Evolutionary conservation across 179 eudicot species (phyloP).

Genomic region (Drosera spatulata): DNA sequence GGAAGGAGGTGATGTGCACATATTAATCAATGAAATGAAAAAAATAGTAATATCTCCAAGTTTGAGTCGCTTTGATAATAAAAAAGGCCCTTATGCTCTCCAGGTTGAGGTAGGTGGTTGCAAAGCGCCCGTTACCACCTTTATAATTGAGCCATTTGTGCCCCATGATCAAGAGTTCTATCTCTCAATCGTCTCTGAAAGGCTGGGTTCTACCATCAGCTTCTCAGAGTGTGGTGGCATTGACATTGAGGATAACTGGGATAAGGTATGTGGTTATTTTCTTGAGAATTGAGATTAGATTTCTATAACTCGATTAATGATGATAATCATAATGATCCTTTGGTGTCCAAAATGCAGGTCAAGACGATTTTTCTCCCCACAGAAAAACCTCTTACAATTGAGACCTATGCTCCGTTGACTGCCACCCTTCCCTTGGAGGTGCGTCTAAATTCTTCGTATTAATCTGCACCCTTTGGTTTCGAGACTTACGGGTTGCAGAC

Average conservation of each 20-base stretch:
- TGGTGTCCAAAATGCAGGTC: slow-evolving; percentile 26
- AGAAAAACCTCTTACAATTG: slow-evolving; percentile 37
- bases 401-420: slow-evolving; percentile 55
- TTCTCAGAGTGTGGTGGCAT: slow-evolving; percentile 74
- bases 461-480: too few relatives aligned
- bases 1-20: slow-evolving; percentile 36
- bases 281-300: neutral
- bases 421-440: slow-evolving; percentile 72
- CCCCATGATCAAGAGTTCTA: slow-evolving; percentile 64
- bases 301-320: too few relatives aligned
- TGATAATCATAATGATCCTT: neutral
- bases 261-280: slow-evolving; percentile 29
- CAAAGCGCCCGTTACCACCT: slow-evolving; percentile 66
- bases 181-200: slow-evolving; percentile 53
- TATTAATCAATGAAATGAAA: too few relatives aligned
- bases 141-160: slow-evolving; percentile 60
- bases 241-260: slow-evolving; percentile 74
- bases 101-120: slow-evolving; percentile 75
- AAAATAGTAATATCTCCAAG: too few relatives aligned
- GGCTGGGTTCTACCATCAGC: slow-evolving; percentile 58
- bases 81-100: neutral
- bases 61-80: neutral
- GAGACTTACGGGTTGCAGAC: too few relatives aligned
- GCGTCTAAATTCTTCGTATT: neutral
- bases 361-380: slow-evolving; percentile 57